Percentiles rank a stretch among this genome's conserved stretches.
These are phyloP conservation scores for Sphaceloma murrayae DNA, from an alignment of 2,329 filamentous ascomycete species.

Conservation along the genomic window DNA sequence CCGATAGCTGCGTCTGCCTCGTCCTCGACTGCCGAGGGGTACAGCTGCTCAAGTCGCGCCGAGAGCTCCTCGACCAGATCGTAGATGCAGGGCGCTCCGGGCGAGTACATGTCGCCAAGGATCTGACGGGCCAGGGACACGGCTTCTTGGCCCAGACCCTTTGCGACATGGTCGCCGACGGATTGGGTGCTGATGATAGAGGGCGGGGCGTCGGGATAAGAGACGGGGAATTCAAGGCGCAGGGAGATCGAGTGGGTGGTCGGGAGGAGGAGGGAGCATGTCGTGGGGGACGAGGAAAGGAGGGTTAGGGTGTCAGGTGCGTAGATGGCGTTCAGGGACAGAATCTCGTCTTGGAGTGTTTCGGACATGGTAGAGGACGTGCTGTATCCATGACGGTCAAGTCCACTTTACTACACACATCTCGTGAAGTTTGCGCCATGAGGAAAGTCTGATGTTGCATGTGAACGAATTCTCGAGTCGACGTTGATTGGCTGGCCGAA, in stretches of 20 bases:
- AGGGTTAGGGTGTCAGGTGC: slow-evolving; percentile 51
- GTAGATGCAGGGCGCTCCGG: slow-evolving; percentile 76
- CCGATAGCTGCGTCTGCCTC: slow-evolving; percentile 24
- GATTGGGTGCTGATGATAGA: slow-evolving; percentile 68
- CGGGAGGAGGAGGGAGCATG: slow-evolving; percentile 59
- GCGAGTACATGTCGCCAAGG: slow-evolving; percentile 56
- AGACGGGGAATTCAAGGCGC: slow-evolving; percentile 56
- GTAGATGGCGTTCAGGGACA: slow-evolving; percentile 79
- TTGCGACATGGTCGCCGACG: slow-evolving; percentile 54
- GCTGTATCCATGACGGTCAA: too few relatives aligned
- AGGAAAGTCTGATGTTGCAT: too few relatives aligned
- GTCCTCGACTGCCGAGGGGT: slow-evolving; percentile 17
- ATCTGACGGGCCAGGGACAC: slow-evolving; percentile 60
- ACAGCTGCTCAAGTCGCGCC: slow-evolving; percentile 28
- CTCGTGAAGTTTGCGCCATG: too few relatives aligned
- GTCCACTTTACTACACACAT: too few relatives aligned
- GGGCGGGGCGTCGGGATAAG: slow-evolving; percentile 69
- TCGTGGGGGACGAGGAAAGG: slow-evolving; percentile 18
- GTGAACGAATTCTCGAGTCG: too few relatives aligned
- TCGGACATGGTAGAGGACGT: too few relatives aligned
- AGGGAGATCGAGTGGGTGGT: slow-evolving; percentile 46
- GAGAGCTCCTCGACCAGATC: slow-evolving; percentile 64
- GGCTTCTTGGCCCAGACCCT: slow-evolving; percentile 62
- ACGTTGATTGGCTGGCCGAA: not conserved
- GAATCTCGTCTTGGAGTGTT: slow-evolving; percentile 58